Base-by-base conservation (phyloP, 169 alveolate genomes). In the Miamiensis avidus region DNA sequence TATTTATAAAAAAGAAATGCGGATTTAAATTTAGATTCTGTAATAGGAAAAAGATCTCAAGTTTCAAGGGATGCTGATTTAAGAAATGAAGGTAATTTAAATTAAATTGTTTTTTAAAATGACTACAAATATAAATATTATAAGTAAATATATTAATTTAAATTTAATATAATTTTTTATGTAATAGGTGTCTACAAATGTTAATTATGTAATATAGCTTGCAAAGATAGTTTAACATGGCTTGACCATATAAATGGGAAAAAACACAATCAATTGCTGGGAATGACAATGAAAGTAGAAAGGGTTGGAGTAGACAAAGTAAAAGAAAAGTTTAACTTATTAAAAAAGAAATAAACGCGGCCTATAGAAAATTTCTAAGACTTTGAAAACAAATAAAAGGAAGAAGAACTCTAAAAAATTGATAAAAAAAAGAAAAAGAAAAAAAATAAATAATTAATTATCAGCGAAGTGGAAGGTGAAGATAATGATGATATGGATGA, bases 211-310 rank as follows among this genome's bases (percentile, higher is more conserved):
- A 76, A 79, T 28, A 49, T 95, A 95, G 90, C 98, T 96, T 86
- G 96, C 97, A 31, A 97, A 83, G 99, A 97, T 86, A 94, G 98
- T 20, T 96, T 95, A 69, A 93, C 98, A 1, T 98, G 97, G 91
- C 82, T 95, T 83, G 99, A 98, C 84, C 99, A 98, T 85, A 91
- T 97, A 29, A 97, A 98, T 90, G 99, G 99, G 0, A 94, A 96
- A 76, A 95, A 95, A 79, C 99, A 98, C 84, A 96, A 97, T 85
- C 78, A 98, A n/a, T 91, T 95, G 87, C 89, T 97, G 27, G 99
- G 99, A 1, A 96, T 96, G 98, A 97, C 97, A 78, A 98, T 97
- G 99, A 91, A 98, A 30, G 99, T 97, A 29, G 98, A 97, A 91
- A 92, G 91, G 81, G 98, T 96, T 27, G 91, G 94, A 1, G 90